These are phyloP conservation scores for Calvatia gigantea DNA, from an alignment of 768 basidiomycete species.

Conservation along the genomic window DNA sequence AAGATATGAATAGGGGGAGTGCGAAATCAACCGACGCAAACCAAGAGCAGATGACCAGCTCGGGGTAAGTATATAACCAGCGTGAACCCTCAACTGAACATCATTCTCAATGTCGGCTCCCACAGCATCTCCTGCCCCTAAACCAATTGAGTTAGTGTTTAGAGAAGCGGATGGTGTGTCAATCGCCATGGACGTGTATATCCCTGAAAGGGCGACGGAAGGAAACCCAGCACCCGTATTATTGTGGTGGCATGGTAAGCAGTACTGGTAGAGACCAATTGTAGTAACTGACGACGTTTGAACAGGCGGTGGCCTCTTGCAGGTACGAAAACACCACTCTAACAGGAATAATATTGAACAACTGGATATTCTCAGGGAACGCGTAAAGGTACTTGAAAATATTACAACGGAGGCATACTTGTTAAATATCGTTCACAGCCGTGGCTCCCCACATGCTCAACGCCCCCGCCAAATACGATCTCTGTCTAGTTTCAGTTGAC, in stretches of 20 bases:
- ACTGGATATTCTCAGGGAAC: not conserved
- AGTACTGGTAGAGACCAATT: not conserved
- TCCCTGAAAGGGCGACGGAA: constrained; percentile 26
- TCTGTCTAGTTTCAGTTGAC: constrained; percentile 31
- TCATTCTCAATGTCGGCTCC: too few species aligned
- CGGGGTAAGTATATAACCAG: not conserved
- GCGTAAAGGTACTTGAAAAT: constrained; percentile 3
- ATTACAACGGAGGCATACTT: not conserved
- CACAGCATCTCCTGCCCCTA: not conserved
- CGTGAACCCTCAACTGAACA: not conserved
- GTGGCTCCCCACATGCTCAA: constrained; percentile 31
- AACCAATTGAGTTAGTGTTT: constrained; percentile 27
- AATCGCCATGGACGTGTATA: constrained; percentile 32
- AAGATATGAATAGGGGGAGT: not conserved
- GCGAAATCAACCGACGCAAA: not conserved
- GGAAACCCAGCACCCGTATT: constrained; percentile 26
- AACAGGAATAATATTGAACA: not conserved
- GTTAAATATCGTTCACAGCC: constrained; percentile 14
- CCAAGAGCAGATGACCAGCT: not conserved
- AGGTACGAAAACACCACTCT: constrained; percentile 15
- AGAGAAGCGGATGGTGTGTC: constrained; percentile 28
- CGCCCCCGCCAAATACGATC: constrained; percentile 27
- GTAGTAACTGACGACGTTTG: not conserved
- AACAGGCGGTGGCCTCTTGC: constrained; percentile 30
- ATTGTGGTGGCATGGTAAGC: constrained; percentile 34